Evolutionary conservation across 2,329 filamentous ascomycete species (phyloP), one percentile per base, ranked within the genome.

Genomic region (Tolypocladium amazonense): DNA sequence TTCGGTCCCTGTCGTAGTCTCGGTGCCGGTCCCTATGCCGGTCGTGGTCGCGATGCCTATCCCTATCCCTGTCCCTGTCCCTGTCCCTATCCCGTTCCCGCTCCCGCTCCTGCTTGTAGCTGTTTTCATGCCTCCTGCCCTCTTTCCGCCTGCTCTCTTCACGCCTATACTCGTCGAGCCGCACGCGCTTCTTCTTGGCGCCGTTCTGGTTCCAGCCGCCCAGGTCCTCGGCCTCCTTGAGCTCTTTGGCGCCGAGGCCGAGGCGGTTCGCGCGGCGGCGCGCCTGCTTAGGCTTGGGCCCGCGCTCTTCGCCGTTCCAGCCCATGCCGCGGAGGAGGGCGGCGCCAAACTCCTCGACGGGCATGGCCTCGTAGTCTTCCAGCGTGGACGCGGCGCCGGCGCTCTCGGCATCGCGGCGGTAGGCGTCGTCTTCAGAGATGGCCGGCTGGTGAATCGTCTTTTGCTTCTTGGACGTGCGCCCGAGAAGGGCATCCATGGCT

Each of bases 331-430:
- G 86, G 41, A 99, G 80, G 64, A 97, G 80, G 0, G 92, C 92
- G 23, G 92, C 89, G 9, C 94, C 94, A 65, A 97, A 99, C 67
- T 97, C 92, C 66, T 97, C 93, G 20, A 97, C 91, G 0, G 94
- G 93, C 62, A 96, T 88, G 15, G 88, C 86, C 61, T 89, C 88
- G 75, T 97, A 97, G 68, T 94, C 90, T 39, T 90, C 89, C 23
- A 96, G 77, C 0, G 86, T 89, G 4, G 91, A 87, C 37, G 84
- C 80, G 27, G 91, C 88, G 1, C 91, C 92, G 1, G 91, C 88
- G 33, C 82, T 77, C 15, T 82, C 79, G 37, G 92, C 82, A 70
- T 93, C 90, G 33, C 83, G 81, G 38, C 79, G 79, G 68, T 91
- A 92, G 3, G 85, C 86, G 61, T 88, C 87, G 63, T 82, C 78